phyloP scores from a whole-genome alignment of 73 alveolate genomes.

The Durusdinium trenchii region DNA sequence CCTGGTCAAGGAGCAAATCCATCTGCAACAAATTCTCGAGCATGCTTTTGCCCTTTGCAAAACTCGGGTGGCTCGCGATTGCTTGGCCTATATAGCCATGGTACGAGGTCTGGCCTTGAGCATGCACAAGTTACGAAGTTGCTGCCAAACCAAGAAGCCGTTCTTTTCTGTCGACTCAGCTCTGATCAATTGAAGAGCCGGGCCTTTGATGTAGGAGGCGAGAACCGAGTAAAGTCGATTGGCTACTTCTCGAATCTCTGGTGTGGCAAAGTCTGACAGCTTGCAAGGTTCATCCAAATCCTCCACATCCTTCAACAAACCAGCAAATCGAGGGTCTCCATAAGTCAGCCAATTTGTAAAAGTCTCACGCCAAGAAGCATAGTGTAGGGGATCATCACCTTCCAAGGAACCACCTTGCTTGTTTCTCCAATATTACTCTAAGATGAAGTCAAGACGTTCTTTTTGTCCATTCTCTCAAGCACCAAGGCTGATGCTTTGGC shows the following conservation, averaged over 20 bases:
- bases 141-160: neutral
- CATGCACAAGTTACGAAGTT: neutral
- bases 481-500: neutral
- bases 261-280: neutral
- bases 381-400: neutral
- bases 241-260: neutral
- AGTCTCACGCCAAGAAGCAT: neutral
- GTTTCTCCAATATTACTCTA: neutral
- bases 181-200: neutral
- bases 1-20: neutral
- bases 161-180: neutral
- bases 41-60: neutral
- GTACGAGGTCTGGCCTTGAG: neutral
- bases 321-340: too few species aligned
- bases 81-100: neutral
- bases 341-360: neutral
- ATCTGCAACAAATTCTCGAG: neutral
- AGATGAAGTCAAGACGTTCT: too few species aligned
- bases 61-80: neutral
- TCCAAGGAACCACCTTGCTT: neutral
- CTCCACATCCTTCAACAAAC: neutral
- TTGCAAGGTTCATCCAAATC: too few species aligned
- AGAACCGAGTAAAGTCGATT: neutral
- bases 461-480: neutral
- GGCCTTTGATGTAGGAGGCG: too few species aligned